Evolutionary conservation across 371 early-diverging fungal species (phyloP).

Genomic region (Apophysomyces ossiformis): DNA sequence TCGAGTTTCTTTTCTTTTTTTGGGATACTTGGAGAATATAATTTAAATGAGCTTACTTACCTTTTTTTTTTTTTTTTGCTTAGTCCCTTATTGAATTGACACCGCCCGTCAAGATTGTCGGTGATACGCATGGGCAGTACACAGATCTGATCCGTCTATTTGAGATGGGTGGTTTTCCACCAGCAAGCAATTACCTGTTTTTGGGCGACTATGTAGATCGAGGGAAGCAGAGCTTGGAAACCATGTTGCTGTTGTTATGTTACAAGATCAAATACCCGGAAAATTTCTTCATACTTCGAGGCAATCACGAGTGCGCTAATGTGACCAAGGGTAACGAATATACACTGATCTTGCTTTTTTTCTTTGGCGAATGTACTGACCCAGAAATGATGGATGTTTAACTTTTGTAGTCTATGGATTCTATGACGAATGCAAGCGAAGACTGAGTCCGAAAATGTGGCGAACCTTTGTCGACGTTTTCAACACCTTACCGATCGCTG

Average conservation of each 20-base stretch:
- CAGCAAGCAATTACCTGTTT: slow-evolving; percentile 87
- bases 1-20: slow-evolving; percentile 2
- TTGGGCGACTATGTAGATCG: slow-evolving; percentile 98
- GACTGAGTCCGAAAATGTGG: slow-evolving; percentile 93
- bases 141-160: slow-evolving; percentile 88
- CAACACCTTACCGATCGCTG: slow-evolving; percentile 96
- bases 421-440: slow-evolving; percentile 98
- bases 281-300: slow-evolving; percentile 95
- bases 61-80: neutral
- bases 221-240: slow-evolving; percentile 94
- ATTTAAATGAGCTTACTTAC: no score
- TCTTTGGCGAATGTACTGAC: neutral
- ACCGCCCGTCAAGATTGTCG: slow-evolving; percentile 97
- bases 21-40: neutral
- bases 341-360: neutral
- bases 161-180: slow-evolving; percentile 87
- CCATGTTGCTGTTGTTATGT: slow-evolving; percentile 90
- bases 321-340: slow-evolving; percentile 80
- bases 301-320: slow-evolving; percentile 97
- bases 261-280: slow-evolving; percentile 97
- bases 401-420: slow-evolving; percentile 85
- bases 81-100: slow-evolving; percentile 90
- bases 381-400: neutral
- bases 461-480: slow-evolving; percentile 95
- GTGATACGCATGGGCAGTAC: slow-evolving; percentile 97